Evolutionary conservation across 192 early-diverging fungal genomes (phyloP).

Genomic region (Linnemannia exigua): DNA sequence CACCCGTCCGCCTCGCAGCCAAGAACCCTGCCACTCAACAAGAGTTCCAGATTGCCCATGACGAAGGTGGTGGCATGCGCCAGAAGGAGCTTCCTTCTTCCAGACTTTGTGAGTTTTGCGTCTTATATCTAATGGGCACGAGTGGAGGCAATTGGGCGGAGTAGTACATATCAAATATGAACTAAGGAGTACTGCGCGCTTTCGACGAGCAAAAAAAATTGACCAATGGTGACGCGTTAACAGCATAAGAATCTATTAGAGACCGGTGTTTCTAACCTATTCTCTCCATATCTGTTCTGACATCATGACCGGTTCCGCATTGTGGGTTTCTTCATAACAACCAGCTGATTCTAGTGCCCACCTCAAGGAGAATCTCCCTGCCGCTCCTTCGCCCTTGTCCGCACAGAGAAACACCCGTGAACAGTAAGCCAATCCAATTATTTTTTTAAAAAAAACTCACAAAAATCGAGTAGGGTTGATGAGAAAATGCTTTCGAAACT

Average conservation of each 20-base stretch:
- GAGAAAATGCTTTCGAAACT: neutral
- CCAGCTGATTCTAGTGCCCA: neutral
- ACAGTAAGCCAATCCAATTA: neutral
- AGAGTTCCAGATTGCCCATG: slow-evolving; percentile 3
- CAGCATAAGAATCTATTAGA: neutral
- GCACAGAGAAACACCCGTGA: neutral
- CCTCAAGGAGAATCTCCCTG: neutral
- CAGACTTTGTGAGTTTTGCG: neutral
- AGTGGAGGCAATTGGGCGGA: neutral
- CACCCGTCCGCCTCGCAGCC: neutral
- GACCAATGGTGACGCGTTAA: neutral
- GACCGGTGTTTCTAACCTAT: neutral
- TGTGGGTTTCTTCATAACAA: neutral
- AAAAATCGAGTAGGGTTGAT: too few species aligned
- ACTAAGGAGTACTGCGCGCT: neutral
- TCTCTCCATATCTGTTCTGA: neutral
- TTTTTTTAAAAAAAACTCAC: too few species aligned
- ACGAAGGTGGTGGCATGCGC: neutral
- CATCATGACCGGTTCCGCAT: neutral
- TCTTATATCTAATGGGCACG: neutral
- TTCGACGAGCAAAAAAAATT: neutral
- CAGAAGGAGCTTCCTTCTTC: neutral
- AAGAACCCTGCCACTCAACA: neutral
- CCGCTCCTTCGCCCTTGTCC: neutral
- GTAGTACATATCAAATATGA: neutral